Base-by-base conservation (phyloP, 2,329 filamentous ascomycete species). In the Fusarium sambucinum region DNA sequence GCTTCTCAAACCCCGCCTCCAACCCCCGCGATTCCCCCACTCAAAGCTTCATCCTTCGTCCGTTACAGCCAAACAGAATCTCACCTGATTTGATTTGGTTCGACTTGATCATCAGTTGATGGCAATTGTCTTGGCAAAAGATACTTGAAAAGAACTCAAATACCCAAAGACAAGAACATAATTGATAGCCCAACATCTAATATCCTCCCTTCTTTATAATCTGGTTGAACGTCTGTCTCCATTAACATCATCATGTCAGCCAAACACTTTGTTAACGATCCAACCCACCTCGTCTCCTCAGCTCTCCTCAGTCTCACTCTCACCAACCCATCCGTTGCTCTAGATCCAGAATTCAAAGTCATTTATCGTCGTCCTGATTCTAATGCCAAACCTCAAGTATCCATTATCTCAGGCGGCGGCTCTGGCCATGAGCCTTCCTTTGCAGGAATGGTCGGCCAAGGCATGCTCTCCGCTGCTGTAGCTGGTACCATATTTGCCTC, bases 341-440 rank as follows among this genome's bases (percentile, higher is more conserved):
- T 96, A 71, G 94, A 97, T 77, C 79, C 82, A 30, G 83, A 88
- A 52, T 92, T 96, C 82, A 97, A 97, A 79, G 91, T 96, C 73
- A 81, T 97, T 75, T 97, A 96, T 82, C 87, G 88, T 57, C 87
- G 91, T 19, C 90, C 88, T 23, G 77, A 59, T 21, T 35, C 76
- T 48, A 73, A 60, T 78, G 79, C 80, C 63, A 70, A 83, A n/a
- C 77, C 84, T 17, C 87, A 92, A 75, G 93, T 97, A 44, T 92
- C 92, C 58, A 85, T 97, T 74, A 85, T 98, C 71, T 94, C 92
- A 3, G 95, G 95, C 68, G 95, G 95, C 69, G 95, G 95, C 56
- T 92, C 90, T 21, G 94, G 94, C 71, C 94, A 97, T 76, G 94
- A 97, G 77, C 94, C 94, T 25, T 92, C 90, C 62, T 97, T 97